Evolutionary conservation across 116 monocot genomes (phyloP), one percentile per base, ranked within the genome.

Genomic region (Papilionanthe hybrid): DNA sequence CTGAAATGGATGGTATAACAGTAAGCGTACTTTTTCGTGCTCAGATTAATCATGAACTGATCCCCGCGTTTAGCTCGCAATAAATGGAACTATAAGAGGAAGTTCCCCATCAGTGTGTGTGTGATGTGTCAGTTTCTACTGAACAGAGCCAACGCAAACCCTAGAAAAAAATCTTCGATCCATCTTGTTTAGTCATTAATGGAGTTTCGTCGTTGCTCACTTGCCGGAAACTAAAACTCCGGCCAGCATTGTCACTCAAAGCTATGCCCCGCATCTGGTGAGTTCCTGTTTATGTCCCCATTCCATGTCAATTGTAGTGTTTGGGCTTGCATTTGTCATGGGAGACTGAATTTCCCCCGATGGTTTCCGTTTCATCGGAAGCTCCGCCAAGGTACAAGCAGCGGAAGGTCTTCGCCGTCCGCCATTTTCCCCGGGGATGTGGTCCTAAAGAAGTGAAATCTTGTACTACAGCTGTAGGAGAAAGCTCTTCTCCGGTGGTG

Each of bases 341-440:
- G 63, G 63, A 7, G 63, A 63, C 0, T 63, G 63, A 22, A 63
- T 7, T 23, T 23, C 25, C 23, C 23, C 23, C 23, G 30, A 53
- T 53, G 77, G 7, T 53, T 19, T 43, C 68, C 49, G 79, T 50
- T 2, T 48, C 71, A 17, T 3, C 32, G 42, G 73, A 19, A 19
- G 23, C 50, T 55, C 74, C 25, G 42, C 42, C 55, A 1, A 80
- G 55, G 27, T 47, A 56, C 55, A 77, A 77, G 77, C 72, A 55
- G 44, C 82, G 44, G 53, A 68, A 48, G 30, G 71, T 55, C 25
- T 56, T 55, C 17, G 77, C 71, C 22, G 37, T 72, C 42, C 82
- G 82, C 37, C n/a, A 56, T 20, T 82, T 49, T 5, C 82, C 82
- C 23, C 69, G 18, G 13, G 82, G 82, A 19, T 78, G 78, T 55